phyloP scores from a whole-genome alignment of 2,329 filamentous ascomycete genomes.

The Fusarium newnesense region DNA sequence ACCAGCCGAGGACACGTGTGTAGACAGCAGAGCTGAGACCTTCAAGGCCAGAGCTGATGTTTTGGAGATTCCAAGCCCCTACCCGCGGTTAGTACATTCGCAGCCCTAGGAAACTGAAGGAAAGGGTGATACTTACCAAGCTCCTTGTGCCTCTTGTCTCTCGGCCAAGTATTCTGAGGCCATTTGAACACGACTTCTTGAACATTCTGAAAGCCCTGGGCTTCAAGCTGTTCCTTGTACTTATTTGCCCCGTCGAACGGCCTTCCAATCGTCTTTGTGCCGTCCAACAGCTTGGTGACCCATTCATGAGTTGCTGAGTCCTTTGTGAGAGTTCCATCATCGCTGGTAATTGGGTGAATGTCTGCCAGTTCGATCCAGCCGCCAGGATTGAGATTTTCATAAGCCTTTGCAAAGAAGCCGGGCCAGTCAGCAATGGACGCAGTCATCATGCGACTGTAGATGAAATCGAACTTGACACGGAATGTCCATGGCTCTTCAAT shows the following conservation, averaged over 20 bases:
- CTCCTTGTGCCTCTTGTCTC: conserved; percentile 60
- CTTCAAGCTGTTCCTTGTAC: conserved; percentile 50
- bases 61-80: conserved; percentile 46
- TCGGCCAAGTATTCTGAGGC: conserved; percentile 61
- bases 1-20: conserved; percentile 44
- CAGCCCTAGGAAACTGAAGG: fast-evolving
- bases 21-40: conserved; percentile 45
- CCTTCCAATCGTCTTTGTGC: conserved; percentile 41
- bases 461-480: conserved; percentile 40
- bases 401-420: conserved; percentile 37
- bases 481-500: conserved; percentile 43
- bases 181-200: conserved; percentile 57
- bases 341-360: conserved; percentile 20
- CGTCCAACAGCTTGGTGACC: conserved; percentile 39
- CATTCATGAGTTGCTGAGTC: conserved; percentile 37
- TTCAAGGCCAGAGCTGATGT: conserved; percentile 39
- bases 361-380: conserved; percentile 43
- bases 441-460: conserved; percentile 42
- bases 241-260: conserved; percentile 36
- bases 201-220: conserved; percentile 63
- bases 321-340: conserved; percentile 20
- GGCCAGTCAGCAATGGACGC: conserved; percentile 35
- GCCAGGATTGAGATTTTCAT: conserved; percentile 32
- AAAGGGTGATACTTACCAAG: conserved; percentile 36
- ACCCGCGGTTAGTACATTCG: fast-evolving